Evolutionary conservation across 257 asterid species (phyloP).

Genomic region (Gentiana macrophylla): DNA sequence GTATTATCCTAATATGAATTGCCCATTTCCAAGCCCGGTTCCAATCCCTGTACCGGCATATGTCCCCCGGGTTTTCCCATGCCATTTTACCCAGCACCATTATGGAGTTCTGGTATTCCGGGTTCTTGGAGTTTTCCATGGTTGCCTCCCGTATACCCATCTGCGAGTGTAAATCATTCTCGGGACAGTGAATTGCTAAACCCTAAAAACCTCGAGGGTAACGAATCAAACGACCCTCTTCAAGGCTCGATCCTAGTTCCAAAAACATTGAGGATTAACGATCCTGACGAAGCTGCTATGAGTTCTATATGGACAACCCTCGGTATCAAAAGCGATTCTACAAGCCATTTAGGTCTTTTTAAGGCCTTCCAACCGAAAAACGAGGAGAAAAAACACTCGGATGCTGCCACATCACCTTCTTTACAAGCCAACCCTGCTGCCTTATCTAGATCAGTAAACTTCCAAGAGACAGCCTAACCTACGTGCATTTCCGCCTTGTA

Average conservation of each 20-base stretch:
- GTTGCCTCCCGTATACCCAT: slow-evolving; percentile 30
- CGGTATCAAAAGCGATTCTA: slow-evolving; percentile 51
- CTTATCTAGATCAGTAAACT: slow-evolving; percentile 54
- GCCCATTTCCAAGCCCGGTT: slow-evolving; percentile 51
- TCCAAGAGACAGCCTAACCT: slow-evolving; percentile 41
- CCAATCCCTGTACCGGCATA: slow-evolving; percentile 43
- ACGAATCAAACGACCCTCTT: slow-evolving; percentile 11
- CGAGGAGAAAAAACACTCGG: slow-evolving; percentile 18
- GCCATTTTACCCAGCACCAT: slow-evolving; percentile 53
- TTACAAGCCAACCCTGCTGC: slow-evolving; percentile 83
- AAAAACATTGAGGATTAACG: slow-evolving; percentile 67
- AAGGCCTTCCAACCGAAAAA: slow-evolving; percentile 54
- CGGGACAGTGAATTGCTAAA: slow-evolving; percentile 47
- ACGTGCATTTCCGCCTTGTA: neutral
- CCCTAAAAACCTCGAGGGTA: slow-evolving; percentile 17
- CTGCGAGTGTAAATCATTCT: slow-evolving; percentile 30
- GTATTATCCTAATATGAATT: slow-evolving; percentile 45
- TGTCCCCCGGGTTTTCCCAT: slow-evolving; percentile 45
- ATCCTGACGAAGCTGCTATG: slow-evolving; percentile 81
- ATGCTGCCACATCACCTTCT: slow-evolving; percentile 14
- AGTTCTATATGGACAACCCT: slow-evolving; percentile 81
- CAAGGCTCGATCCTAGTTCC: slow-evolving; percentile 50
- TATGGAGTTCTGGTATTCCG: slow-evolving; percentile 45
- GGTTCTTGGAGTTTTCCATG: slow-evolving; percentile 57
- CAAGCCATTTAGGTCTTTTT: slow-evolving; percentile 43